These are phyloP conservation scores for Suillus ampliporus DNA, from an alignment of 768 basidiomycete genomes.

Conservation along the genomic window DNA sequence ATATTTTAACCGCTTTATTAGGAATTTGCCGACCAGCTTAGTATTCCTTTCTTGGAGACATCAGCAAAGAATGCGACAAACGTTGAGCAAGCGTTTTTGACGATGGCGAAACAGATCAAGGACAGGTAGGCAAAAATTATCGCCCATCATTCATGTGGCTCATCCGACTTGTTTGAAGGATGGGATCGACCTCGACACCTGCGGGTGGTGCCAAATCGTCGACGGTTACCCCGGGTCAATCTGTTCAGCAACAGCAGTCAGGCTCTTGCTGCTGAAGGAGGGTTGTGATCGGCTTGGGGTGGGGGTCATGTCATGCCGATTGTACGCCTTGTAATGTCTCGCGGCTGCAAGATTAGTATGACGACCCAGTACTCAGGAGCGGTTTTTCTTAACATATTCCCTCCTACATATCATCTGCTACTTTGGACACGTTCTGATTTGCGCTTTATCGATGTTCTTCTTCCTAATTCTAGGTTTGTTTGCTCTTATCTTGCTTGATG, in stretches of 20 bases:
- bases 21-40: conserved; percentile 95
- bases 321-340: conserved; percentile 28
- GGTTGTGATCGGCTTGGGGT: conserved; percentile 22
- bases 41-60: conserved; percentile 96
- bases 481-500: background rate
- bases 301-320: conserved; percentile 19
- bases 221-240: conserved; percentile 85
- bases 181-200: conserved; percentile 82
- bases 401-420: conserved; percentile 21
- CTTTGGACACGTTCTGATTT: conserved; percentile 22
- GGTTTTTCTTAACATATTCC: conserved; percentile 41
- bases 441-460: conserved; percentile 13
- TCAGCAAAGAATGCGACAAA: conserved; percentile 99
- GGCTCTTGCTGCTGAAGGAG: conserved; percentile 78
- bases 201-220: conserved; percentile 80
- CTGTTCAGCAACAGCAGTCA: conserved; percentile 74
- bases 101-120: conserved; percentile 96
- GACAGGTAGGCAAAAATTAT: conserved; percentile 62
- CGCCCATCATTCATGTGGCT: background rate
- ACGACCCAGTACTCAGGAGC: conserved; percentile 34
- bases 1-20: conserved; percentile 36
- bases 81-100: conserved; percentile 99
- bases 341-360: conserved; percentile 28
- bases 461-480: conserved; percentile 11
- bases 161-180: conserved; percentile 48